Percentiles rank a stretch among this genome's conserved stretches.
Conservation (phyloP, 352 stramenopile species). For the Phytophthora sansomeana region DNA sequence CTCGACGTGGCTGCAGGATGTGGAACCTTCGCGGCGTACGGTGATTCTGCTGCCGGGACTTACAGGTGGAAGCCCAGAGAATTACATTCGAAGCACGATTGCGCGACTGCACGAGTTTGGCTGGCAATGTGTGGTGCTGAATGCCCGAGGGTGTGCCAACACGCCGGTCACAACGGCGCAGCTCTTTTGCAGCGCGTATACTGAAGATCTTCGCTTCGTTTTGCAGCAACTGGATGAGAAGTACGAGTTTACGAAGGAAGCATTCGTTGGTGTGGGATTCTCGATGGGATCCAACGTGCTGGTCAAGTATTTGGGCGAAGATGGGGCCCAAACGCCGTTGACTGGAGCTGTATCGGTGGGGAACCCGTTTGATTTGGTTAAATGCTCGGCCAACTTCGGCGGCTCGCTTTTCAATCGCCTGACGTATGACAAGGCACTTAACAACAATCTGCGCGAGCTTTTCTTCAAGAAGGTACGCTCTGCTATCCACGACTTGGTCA, state of each 20-base stretch:
- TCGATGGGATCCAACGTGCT: constrained; percentile 84
- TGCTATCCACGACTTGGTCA: not conserved
- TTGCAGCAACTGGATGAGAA: constrained; percentile 44
- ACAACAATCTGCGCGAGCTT: constrained; percentile 62
- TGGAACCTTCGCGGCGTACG: constrained; percentile 47
- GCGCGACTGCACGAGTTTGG: constrained; percentile 43
- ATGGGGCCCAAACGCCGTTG: constrained; percentile 47
- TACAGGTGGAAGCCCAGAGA: constrained; percentile 72
- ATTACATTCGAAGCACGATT: constrained; percentile 78
- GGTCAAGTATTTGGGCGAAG: constrained; percentile 83
- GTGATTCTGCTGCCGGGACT: constrained; percentile 73
- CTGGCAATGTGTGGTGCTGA: constrained; percentile 83
- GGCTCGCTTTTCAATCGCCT: constrained; percentile 58
- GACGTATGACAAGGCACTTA: constrained; percentile 72
- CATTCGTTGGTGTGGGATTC: constrained; percentile 71
- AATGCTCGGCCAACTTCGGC: constrained; percentile 60
- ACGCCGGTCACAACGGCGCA: constrained; percentile 64
- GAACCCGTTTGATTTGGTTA: constrained; percentile 77
- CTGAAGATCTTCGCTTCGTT: constrained; percentile 67
- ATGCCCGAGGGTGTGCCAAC: constrained; percentile 70
- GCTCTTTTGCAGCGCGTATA: constrained; percentile 80
- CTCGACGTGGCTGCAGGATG: constrained; percentile 34
- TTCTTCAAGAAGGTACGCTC: constrained; percentile 65
- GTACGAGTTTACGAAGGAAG: constrained; percentile 54
- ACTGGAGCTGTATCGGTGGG: constrained; percentile 69